Evolutionary conservation across 2,329 filamentous ascomycete species (phyloP), one percentile per base, ranked within the genome.

Genomic region (Neoscytalidium dimidiatum): DNA sequence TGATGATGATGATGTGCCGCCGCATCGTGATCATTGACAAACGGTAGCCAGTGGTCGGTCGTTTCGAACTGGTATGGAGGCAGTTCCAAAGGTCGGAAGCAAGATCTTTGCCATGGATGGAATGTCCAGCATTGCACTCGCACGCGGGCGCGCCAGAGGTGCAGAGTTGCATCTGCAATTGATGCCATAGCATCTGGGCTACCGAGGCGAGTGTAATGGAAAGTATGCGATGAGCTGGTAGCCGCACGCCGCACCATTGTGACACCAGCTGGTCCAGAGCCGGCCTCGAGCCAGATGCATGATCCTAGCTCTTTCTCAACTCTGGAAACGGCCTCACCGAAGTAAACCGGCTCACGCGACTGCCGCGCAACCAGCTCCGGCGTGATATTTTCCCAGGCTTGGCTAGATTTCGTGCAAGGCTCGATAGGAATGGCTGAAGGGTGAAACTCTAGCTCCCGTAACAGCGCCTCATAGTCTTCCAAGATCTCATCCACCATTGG

Each of bases 211-310:
- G 1, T 19, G 2, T 33, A 17, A 8, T 60, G 51, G 33, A 66
- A 66, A 23, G 14, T 13, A 41, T 66, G 60, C 3, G 33, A 35
- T 17, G 52, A 49, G 29, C 19, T 11, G 21, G 21, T 35, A 4
- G 62, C 5, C 2, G 64, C 60, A 17, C 61, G 7, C 21, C 44
- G 52, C 4, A 51, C 58, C 65, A 68, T 66, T 21, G 57, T 3
- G 5, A 68, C 67, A 23, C 62, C 64, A 13, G 64, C n/a, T 2
- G 69, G 46, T 21, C 53, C 65, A 11, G 69, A 67, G 2, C 77
- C 77, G 7, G 75, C 76, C 60, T 79, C 77, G 4, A 79, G 67
- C 71, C 71, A 79, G 17, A 72, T 67, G 26, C 68, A 70, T 1
- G 63, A 29, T 0, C 67, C 65, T 11, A 72, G 67, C 7, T 67